These are phyloP conservation scores for Ceratobasidium sp. DNA, from an alignment of 1,284 basidiomycete species.

Conservation along the genomic window DNA sequence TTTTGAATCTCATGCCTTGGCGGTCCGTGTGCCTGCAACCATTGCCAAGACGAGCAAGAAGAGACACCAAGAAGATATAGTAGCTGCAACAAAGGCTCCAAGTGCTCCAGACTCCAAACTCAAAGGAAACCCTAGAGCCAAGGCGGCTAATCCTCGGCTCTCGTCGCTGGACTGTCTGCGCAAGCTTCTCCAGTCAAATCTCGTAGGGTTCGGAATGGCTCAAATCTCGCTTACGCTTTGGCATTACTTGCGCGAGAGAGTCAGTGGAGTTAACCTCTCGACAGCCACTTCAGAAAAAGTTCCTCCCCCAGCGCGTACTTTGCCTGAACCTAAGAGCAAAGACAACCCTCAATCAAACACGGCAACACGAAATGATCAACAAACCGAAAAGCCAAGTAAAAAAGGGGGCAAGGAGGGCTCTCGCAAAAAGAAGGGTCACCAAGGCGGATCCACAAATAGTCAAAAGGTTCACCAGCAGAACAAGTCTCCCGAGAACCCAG, in stretches of 20 bases:
- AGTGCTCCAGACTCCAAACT: background rate
- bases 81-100: background rate
- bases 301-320: background rate
- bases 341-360: background rate
- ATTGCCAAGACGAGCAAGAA: slow-evolving; percentile 11
- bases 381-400: background rate
- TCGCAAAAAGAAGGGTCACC: background rate
- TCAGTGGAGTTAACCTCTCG: slow-evolving; percentile 30
- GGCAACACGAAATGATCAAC: background rate
- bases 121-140: slow-evolving; percentile 14
- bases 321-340: background rate
- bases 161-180: background rate
- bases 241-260: slow-evolving; percentile 29
- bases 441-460: background rate
- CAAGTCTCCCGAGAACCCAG: background rate
- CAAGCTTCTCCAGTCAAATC: slow-evolving; percentile 6
- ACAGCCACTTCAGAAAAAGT: slow-evolving; percentile 6
- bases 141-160: no score
- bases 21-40: slow-evolving; percentile 14
- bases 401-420: slow-evolving; percentile 4
- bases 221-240: slow-evolving; percentile 37
- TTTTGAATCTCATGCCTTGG: background rate
- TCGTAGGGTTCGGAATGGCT: slow-evolving; percentile 31
- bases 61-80: background rate
- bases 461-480: background rate